Percentiles rank a stretch among this genome's conserved stretches.
Conservation (phyloP, 225 moss, liverwort and hornwort species). For the Lunularia cruciata region DNA sequence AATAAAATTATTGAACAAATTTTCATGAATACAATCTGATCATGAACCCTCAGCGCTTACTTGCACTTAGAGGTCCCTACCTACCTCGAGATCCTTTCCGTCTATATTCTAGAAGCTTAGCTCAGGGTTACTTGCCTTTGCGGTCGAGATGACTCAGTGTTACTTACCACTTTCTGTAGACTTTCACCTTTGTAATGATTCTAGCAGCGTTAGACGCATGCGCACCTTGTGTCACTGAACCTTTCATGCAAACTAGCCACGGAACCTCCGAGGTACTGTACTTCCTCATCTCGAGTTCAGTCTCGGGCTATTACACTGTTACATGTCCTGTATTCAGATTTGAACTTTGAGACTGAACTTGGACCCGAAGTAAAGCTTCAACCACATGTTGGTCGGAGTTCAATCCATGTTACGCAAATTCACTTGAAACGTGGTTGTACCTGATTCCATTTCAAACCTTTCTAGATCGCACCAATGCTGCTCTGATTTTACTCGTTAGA, state of each 20-base stretch:
- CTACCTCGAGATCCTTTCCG: constrained; percentile 8
- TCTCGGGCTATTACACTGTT: neutral
- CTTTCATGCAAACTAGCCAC: constrained; percentile 19
- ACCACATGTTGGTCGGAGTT: no score
- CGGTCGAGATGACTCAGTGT: neutral
- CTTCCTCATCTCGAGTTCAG: constrained; percentile 5
- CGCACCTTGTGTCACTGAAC: neutral
- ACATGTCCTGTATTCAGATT: constrained; percentile 1
- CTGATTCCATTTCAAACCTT: neutral
- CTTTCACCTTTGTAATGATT: neutral
- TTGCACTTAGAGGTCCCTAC: neutral
- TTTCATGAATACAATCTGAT: no score
- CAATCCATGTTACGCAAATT: no score
- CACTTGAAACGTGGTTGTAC: neutral
- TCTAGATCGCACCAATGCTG: neutral
- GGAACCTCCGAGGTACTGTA: constrained; percentile 1
- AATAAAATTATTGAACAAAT: no score
- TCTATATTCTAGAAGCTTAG: neutral
- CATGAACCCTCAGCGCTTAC: neutral
- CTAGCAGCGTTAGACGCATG: neutral
- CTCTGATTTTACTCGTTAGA: no score
- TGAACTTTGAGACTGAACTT: constrained; percentile 1
- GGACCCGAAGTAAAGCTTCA: no score
- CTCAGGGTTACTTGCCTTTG: no score
- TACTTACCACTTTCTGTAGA: neutral